A percentile compares a stretch with the other conserved stretches of the same genome.
phyloP scores from a whole-genome alignment of 202 grass and related monocot species.

The Panicum virgatum region DNA sequence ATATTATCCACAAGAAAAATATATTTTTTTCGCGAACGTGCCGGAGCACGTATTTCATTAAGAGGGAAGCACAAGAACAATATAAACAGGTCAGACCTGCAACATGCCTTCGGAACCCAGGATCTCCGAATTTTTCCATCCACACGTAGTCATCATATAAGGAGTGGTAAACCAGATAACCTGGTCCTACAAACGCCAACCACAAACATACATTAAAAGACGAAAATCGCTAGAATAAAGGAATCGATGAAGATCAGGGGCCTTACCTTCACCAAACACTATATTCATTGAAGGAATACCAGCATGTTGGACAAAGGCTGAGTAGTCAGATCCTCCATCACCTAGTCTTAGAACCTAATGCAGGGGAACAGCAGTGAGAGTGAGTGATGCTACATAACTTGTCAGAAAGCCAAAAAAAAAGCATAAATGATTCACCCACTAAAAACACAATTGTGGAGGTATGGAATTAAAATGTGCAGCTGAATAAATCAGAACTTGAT shows the following conservation, averaged over 20 bases:
- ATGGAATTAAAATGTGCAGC: conserved; percentile 17
- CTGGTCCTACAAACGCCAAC: conserved; percentile 40
- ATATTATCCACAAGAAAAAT: conserved; percentile 10
- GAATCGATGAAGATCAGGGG: background rate
- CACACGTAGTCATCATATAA: conserved; percentile 87
- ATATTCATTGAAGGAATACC: conserved; percentile 77
- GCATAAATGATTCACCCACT: background rate
- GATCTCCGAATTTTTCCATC: conserved; percentile 92
- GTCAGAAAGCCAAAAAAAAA: background rate
- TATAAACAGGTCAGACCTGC: conserved; percentile 49
- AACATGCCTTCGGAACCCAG: conserved; percentile 77
- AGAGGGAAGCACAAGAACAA: conserved; percentile 22
- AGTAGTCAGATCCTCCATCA: conserved; percentile 68
- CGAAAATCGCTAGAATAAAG: background rate
- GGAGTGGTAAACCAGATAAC: conserved; percentile 86
- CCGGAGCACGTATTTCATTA: no score
- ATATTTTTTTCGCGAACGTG: no score
- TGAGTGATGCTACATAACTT: conserved; percentile 9
- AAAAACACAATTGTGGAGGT: background rate
- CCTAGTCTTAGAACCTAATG: conserved; percentile 71
- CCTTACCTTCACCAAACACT: conserved; percentile 71
- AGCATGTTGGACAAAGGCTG: conserved; percentile 77
- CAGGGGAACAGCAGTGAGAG: conserved; percentile 24
- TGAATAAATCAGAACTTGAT: conserved; percentile 5
- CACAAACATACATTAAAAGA: background rate